Base-by-base conservation (phyloP, 2,329 filamentous ascomycete species). In the Trichocomaceae sp. region DNA sequence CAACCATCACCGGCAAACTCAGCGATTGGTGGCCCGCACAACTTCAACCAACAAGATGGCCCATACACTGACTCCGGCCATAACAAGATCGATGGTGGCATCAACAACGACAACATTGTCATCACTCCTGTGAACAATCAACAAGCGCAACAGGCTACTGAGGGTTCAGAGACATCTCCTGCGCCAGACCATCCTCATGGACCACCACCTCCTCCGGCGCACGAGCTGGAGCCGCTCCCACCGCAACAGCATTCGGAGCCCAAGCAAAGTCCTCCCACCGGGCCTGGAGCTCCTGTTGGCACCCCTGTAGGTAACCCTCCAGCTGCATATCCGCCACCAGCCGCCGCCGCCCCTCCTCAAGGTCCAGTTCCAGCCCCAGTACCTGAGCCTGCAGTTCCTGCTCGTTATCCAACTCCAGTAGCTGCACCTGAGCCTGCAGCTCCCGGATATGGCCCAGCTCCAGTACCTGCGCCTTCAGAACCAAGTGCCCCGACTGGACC, bases 21-120 rank as follows among this genome's bases (percentile, higher is more conserved):
- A 26, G 46, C 52, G 3, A 23, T 46, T 26, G 47, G 47, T 13
- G 54, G 54, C 19, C 54, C 54, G 22, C 23, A 52, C 35, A 45
- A 56, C 23, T 37, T 45, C 49, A 45, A 49, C 17, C 35, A 52
- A 23, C 54, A 52, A 29, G 22, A 9, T 42, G 54, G 49, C 2
- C 50, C 54, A 13, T 17, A 49, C 19, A 37, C 29, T 17, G n/a
- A 44, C 20, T n/a, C 33, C n/a, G 54, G 49, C 23, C 22, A 49
- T n/a, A 56, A 56, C 17, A 44, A 52, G 19, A 33, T 39, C 37
- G 50, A 56, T 5, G 45, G 15, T 9, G 54, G 54, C 0, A 4
- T 49, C 54, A 56, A 56, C 45, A 49, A 52, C 39, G 54, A 56
- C 46, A 56, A 52, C 29, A 52, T 56, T 8, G 49, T 56, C n/a